Evolutionary conservation across 768 basidiomycete species (phyloP), one percentile per base, ranked within the genome.

Genomic region (Clitopilus hobsonii): DNA sequence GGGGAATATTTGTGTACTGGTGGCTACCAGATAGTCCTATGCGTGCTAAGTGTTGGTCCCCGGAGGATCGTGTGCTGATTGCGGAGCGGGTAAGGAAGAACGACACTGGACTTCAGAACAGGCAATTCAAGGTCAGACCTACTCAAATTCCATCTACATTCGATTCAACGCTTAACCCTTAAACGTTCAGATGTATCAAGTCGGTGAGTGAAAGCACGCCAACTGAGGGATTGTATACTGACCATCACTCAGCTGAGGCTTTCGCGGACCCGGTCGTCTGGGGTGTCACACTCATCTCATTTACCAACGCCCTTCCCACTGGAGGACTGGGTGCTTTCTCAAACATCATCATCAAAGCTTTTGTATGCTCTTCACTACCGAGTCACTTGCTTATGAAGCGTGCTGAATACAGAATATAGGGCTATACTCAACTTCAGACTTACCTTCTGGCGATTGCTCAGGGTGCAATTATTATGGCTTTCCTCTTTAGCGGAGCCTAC

Each of bases 21-120:
- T 80, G 77, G 75, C 71, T 82, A 14, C 80, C 80, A 0, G 77
- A 79, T 62, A 74, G 72, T 54, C 77, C 77, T 0, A 75, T 77
- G 61, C 72, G 72, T 22, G 77, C 77, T 6, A 74, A 67, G 49
- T 80, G 78, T 65, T 82, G 73, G 62, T 72, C 75, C 14, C 67
- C 71, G 22, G 73, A 77, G 59, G 77, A 80, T 54, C 72, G 76
- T 55, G 62, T 76, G 3, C 71, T 78, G 20, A 74, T 82, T 57
- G 73, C 77, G 22, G 78, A 81, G 63, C 69, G 79, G 28, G 75
- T 81, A 6, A 64, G 81, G 24, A 75, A 77, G 61, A 81, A 82
- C 56, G 74, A 80, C 48, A 78, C 77, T 22, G 78, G 78, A 16
- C 73, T 81, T 13, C 80, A 81, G 61, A 80, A 81, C 60, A 74